Evolutionary conservation across 352 stramenopile species (phyloP).

Genomic region (Elongisporangium undulatum): DNA sequence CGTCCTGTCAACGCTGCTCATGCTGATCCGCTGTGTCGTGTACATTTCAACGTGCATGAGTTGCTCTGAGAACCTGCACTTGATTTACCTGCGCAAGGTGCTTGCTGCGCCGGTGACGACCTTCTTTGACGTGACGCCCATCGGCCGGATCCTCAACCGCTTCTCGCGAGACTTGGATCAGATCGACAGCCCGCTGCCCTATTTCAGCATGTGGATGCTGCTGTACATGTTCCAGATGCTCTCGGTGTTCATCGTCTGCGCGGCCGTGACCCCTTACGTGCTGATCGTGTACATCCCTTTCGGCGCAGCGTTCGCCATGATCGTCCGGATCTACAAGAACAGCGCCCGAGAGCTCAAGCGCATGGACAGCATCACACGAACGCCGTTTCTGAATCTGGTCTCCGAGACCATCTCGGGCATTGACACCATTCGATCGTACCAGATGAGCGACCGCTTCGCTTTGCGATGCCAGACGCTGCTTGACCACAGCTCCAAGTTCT

Average conservation of each 20-base stretch:
- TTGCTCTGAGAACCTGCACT: slow-evolving; percentile 29
- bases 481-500: slow-evolving; percentile 35
- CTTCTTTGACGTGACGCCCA: slow-evolving; percentile 64
- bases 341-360: slow-evolving; percentile 88
- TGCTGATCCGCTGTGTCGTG: slow-evolving; percentile 19
- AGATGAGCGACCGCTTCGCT: slow-evolving; percentile 23
- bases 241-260: slow-evolving; percentile 22
- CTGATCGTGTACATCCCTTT: slow-evolving; percentile 37
- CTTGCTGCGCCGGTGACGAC: slow-evolving; percentile 46
- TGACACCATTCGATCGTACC: slow-evolving; percentile 77
- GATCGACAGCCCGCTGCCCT: slow-evolving; percentile 33
- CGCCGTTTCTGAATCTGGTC: slow-evolving; percentile 94
- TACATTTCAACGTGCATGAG: slow-evolving; percentile 34
- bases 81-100: slow-evolving; percentile 39
- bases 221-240: slow-evolving; percentile 17
- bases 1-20: slow-evolving; percentile 16
- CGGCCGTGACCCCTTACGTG: slow-evolving; percentile 14
- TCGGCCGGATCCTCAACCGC: slow-evolving; percentile 64
- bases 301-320: slow-evolving; percentile 28
- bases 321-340: slow-evolving; percentile 84
- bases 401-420: slow-evolving; percentile 91
- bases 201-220: slow-evolving; percentile 3
- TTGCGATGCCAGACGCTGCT: slow-evolving; percentile 28
- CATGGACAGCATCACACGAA: slow-evolving; percentile 84
- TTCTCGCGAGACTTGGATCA: slow-evolving; percentile 64